Evolutionary conservation across 352 stramenopile genomes (phyloP), one percentile per base, ranked within the genome.

Genomic region (Plasmopara viticola): DNA sequence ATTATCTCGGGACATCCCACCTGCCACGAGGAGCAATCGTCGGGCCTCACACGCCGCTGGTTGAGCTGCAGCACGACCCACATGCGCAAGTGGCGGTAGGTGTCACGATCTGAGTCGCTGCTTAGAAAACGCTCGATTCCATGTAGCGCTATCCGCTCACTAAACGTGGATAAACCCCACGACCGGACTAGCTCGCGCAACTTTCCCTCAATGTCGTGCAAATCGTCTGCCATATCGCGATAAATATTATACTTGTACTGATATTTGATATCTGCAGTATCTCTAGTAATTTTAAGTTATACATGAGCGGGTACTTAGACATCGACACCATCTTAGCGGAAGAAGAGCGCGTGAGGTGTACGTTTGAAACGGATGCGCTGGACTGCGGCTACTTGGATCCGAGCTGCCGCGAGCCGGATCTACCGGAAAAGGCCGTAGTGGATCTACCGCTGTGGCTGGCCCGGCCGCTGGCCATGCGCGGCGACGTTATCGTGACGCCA

Each of bases 381-480:
- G 78, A 84, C 51, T 90, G 79, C 53, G 83, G 74, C 37, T 90
- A 80, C 61, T 51, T 93, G 37, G 83, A 93, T 35, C 70, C 80
- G 15, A 90, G 79, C 38, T 90, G 76, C 41, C 52, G 66, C 12
- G 59, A 59, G 5, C 53, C 76, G 5, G 72, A 90, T 43, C 61
- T 91, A 44, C 51, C 66, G 41, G 50, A 58, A 15, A 65, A 68
- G 39, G 56, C 70, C 10, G 62, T 58, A 12, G 74, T 93, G 37
- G 83, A 93, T 64, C 66, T 93, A 29, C 83, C 83, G 44, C 55
- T 93, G 51, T 93, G 83, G 83, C 68, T 93, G 33, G 74, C 65
- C n/a, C 65, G 70, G 42, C 60, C 74, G 40, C 65, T 93, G 20
- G 65, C 70, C 9, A 38, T 59, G 13, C 74, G 68, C 18, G 76